These are phyloP conservation scores for Pleurozium schreberi DNA, from an alignment of 225 moss, liverwort and hornwort genomes.

Conservation along the genomic window DNA sequence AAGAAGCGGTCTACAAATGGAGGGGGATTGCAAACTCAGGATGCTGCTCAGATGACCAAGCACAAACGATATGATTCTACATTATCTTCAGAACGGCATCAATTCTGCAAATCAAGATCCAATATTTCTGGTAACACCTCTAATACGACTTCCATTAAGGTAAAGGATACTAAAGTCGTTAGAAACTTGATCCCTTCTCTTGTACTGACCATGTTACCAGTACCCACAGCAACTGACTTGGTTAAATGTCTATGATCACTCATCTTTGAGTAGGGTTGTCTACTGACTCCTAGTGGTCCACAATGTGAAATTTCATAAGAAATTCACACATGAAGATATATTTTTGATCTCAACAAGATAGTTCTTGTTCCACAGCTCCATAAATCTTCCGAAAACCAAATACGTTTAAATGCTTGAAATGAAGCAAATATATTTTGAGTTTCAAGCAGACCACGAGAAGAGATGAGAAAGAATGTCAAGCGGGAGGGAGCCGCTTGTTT, in stretches of 20 bases:
- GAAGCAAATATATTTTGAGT: background rate
- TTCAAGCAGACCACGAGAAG: background rate
- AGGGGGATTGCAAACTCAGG: background rate
- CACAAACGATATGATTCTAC: background rate
- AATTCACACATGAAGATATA: too few species aligned
- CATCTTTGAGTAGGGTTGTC: background rate
- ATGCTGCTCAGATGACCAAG: background rate
- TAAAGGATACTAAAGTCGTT: background rate
- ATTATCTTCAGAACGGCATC: background rate
- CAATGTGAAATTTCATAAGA: background rate
- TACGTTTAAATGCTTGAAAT: background rate
- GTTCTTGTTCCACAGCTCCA: background rate
- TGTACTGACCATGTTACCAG: background rate
- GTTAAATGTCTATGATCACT: background rate
- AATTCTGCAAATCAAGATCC: background rate
- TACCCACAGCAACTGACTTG: background rate
- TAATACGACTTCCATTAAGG: background rate
- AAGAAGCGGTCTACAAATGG: background rate
- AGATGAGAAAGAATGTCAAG: background rate
- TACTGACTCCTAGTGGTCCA: too few species aligned
- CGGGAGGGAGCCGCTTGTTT: conserved; percentile 5
- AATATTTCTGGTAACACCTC: background rate
- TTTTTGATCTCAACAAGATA: background rate
- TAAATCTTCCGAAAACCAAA: background rate
- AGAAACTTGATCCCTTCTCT: background rate